Evolutionary conservation across 371 early-diverging fungal species (phyloP).

Genomic region (Chytridium lagenaria): DNA sequence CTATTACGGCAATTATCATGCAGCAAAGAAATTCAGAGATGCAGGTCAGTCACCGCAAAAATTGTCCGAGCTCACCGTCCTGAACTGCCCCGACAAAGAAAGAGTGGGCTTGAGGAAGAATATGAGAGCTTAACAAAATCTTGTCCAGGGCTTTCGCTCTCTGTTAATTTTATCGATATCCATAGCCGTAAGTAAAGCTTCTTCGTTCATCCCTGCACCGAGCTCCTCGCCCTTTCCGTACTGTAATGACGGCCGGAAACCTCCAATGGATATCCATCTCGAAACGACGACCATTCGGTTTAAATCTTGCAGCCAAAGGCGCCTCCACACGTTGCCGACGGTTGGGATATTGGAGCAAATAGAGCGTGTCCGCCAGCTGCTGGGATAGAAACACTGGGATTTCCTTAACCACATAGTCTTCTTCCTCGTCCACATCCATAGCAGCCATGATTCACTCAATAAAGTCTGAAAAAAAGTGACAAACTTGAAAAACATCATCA

Average conservation of each 20-base stretch:
- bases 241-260: slow-evolving; percentile 73
- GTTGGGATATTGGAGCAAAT: slow-evolving; percentile 86
- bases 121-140: slow-evolving; percentile 75
- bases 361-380: slow-evolving; percentile 70
- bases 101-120: slow-evolving; percentile 67
- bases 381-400: slow-evolving; percentile 79
- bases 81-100: slow-evolving; percentile 81
- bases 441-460: too few relatives aligned
- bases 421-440: slow-evolving; percentile 46
- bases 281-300: slow-evolving; percentile 77
- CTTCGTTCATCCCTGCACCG: slow-evolving; percentile 77
- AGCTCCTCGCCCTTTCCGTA: slow-evolving; percentile 74
- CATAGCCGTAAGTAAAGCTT: slow-evolving; percentile 66
- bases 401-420: slow-evolving; percentile 77
- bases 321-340: slow-evolving; percentile 52
- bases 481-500: too few relatives aligned
- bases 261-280: slow-evolving; percentile 87
- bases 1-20: slow-evolving; percentile 47
- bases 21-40: background rate
- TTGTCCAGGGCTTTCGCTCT: slow-evolving; percentile 66
- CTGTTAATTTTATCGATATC: slow-evolving; percentile 38
- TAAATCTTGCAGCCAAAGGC: slow-evolving; percentile 72
- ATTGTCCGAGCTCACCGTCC: slow-evolving; percentile 74
- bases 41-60: too few relatives aligned
- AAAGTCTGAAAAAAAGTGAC: too few relatives aligned